Percentiles rank a stretch among this genome's conserved stretches.
phyloP scores from a whole-genome alignment of 345 rosid genomes.

The Brassica nigra region DNA sequence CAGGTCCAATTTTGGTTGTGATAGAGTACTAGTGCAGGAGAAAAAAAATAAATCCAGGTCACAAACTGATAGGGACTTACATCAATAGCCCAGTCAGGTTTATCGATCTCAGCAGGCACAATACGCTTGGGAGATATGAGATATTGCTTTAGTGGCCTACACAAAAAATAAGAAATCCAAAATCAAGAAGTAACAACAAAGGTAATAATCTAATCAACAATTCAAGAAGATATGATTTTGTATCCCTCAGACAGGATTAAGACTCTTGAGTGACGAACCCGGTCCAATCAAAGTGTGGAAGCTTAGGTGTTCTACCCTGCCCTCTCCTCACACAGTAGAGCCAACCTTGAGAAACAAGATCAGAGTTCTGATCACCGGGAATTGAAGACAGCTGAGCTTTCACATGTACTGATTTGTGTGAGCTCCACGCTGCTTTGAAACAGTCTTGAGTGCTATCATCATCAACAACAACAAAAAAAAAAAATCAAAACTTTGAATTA shows the following conservation, averaged over 20 bases:
- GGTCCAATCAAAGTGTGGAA: conserved; percentile 90
- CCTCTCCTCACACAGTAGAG: conserved; percentile 77
- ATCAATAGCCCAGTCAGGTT: conserved; percentile 93
- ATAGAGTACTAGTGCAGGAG: background rate
- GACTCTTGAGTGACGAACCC: conserved; percentile 55
- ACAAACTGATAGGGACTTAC: conserved; percentile 51
- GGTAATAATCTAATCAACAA: background rate
- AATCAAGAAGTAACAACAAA: background rate
- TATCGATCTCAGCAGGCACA: conserved; percentile 68
- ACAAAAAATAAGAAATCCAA: conserved; percentile 24
- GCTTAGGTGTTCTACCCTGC: conserved; percentile 57
- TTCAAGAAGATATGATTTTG: background rate
- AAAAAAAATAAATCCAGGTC: conserved; percentile 6
- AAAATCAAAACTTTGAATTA: background rate
- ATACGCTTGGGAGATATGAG: conserved; percentile 65
- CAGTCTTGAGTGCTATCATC: conserved; percentile 82
- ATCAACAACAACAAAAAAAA: background rate
- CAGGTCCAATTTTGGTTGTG: background rate
- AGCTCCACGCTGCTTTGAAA: conserved; percentile 90
- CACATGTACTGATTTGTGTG: conserved; percentile 81
- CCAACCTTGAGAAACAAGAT: conserved; percentile 65
- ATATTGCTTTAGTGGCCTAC: conserved; percentile 76
- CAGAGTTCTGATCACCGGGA: conserved; percentile 48
- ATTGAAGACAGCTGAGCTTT: conserved; percentile 63
- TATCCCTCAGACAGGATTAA: background rate